Conservation (phyloP, 257 asterid genomes). For the Nicotiana otophora region DNA sequence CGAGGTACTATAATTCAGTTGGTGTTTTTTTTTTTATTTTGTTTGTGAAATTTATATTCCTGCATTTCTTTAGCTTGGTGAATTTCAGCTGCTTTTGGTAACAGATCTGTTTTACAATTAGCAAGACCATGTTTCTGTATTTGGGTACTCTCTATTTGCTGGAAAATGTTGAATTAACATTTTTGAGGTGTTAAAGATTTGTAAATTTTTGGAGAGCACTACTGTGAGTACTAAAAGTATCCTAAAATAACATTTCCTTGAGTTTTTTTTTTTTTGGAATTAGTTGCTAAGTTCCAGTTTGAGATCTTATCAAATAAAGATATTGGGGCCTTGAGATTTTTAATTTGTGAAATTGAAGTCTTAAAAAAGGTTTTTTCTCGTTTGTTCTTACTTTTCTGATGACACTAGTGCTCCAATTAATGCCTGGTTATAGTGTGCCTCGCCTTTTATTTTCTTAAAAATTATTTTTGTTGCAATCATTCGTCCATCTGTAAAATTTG, state of each 20-base stretch:
- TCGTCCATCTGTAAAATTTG: background rate
- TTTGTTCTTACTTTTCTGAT: background rate
- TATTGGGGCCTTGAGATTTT: too few species aligned
- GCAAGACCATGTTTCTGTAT: too few species aligned
- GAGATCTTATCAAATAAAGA: too few species aligned
- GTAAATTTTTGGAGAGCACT: too few species aligned
- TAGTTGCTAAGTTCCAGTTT: too few species aligned
- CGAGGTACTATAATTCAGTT: slow-evolving; percentile 29
- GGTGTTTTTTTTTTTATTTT: background rate
- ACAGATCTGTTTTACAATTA: slow-evolving; percentile 10
- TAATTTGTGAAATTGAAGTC: too few species aligned
- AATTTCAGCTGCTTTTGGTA: background rate
- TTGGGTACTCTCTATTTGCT: too few species aligned
- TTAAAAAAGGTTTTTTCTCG: background rate
- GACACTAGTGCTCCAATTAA: background rate
- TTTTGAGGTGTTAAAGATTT: too few species aligned
- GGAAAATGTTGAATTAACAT: too few species aligned
- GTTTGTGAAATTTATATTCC: background rate
- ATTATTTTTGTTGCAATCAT: background rate
- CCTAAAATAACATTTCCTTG: background rate
- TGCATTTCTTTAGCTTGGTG: background rate
- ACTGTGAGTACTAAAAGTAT: background rate
- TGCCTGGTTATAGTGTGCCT: background rate
- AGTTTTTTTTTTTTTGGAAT: too few species aligned
- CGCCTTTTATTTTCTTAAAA: background rate